Evolutionary conservation across 2,329 filamentous ascomycete species (phyloP).

Genomic region (Colletotrichum siamense): DNA sequence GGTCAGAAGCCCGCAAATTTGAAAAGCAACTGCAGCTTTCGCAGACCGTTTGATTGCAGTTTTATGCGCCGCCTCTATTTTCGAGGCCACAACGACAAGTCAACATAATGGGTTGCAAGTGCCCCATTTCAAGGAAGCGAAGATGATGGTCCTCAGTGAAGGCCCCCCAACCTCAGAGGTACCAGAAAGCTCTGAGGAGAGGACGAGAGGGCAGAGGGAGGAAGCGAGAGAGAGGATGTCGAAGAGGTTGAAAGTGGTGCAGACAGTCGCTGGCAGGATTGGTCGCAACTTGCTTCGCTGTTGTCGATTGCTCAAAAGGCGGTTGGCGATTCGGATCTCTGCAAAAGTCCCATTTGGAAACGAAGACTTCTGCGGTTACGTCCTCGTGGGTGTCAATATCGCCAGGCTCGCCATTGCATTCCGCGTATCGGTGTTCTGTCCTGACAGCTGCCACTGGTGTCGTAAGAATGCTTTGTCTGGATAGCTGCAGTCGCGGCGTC

Average conservation of each 20-base stretch:
- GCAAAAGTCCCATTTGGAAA: neutral
- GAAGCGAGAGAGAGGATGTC: neutral
- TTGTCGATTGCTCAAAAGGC: neutral
- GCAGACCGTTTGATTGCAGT: neutral
- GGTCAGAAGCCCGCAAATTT: neutral
- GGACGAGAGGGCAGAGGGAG: neutral
- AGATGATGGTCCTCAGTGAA: neutral
- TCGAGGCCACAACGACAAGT: neutral
- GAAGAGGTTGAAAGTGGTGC: neutral
- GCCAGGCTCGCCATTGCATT: neutral
- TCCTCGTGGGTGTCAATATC: neutral
- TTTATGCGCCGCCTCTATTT: neutral
- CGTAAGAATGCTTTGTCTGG: neutral
- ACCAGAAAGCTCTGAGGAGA: neutral
- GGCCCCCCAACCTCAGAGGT: neutral
- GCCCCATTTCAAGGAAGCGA: neutral
- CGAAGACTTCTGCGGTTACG: neutral
- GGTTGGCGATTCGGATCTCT: neutral
- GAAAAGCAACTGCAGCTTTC: neutral
- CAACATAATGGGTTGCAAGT: neutral
- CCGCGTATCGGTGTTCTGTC: neutral
- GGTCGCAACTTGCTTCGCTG: neutral
- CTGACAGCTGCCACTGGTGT: neutral
- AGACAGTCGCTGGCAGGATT: neutral
- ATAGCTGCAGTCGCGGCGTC: neutral